Conservation (phyloP, 2,329 filamentous ascomycete species). For the Ophiostoma populinum region DNA sequence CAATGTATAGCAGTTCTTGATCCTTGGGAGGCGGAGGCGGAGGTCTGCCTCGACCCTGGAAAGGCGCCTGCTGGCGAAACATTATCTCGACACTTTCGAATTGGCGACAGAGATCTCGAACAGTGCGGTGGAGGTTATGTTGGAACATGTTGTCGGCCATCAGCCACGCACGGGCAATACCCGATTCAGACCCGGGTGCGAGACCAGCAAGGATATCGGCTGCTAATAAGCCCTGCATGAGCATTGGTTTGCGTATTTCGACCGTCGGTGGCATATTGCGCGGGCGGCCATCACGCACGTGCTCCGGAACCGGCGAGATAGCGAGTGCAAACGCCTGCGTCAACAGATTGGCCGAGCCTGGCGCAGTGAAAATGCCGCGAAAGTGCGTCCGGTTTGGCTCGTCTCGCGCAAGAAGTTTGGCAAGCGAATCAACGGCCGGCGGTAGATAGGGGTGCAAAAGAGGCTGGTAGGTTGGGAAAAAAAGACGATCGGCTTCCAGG, state of each 20-base stretch:
- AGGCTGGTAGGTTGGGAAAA: constrained; percentile 70
- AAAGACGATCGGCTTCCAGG: constrained; percentile 37
- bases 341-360: constrained; percentile 60
- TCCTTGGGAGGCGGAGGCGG: constrained; percentile 23
- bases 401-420: constrained; percentile 81
- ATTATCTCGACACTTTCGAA: constrained; percentile 23
- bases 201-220: constrained; percentile 75
- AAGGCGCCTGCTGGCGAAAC: constrained; percentile 8
- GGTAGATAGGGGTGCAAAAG: constrained; percentile 73
- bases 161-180: constrained; percentile 64
- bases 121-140: constrained; percentile 58
- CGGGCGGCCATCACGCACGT: constrained; percentile 30
- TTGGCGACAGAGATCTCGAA: constrained; percentile 52
- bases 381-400: constrained; percentile 83
- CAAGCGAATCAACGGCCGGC: constrained; percentile 73
- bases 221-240: constrained; percentile 83
- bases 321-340: constrained; percentile 77
- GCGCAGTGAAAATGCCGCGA: constrained; percentile 54
- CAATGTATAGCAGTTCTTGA: constrained; percentile 41
- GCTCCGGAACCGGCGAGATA: constrained; percentile 68
- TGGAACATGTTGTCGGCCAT: constrained; percentile 71
- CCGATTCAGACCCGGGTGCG: constrained; percentile 43
- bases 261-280: constrained; percentile 47
- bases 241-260: constrained; percentile 68
- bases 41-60: neutral